Base-by-base conservation (phyloP, 192 early-diverging fungal genomes). In the Coemansia sp. region DNA sequence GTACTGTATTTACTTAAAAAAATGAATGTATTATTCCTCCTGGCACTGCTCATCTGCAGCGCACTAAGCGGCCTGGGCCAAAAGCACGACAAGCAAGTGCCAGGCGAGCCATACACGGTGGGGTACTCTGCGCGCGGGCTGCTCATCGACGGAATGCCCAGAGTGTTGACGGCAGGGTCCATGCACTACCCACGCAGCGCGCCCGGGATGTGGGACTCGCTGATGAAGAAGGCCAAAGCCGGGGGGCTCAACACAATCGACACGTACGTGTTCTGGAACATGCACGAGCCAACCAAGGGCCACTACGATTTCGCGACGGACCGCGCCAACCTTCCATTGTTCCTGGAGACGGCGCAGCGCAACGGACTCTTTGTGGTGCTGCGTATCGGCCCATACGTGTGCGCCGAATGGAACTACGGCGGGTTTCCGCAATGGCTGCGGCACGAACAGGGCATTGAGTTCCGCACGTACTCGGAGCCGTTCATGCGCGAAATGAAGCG, bases 211-310 rank as follows among this genome's bases (percentile, higher is more conserved):
- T 89, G 88, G 87, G 85, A 84, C 41, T 65, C 68, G 41, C 64
- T 88, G 20, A 74, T 89, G 71, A 66, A 75, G 26, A 75, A 78
- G 60, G 81, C 78, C 58, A 87, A 87, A 56, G 23, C 8, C 21
- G 76, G 73, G 34, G 87, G 87, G 18, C 71, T 88, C 59, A 87
- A 88, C 67, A 80, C 81, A 45, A 85, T 90, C 69, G 87, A 88
- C 60, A 88, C 87, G 6, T 87, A 88, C 46, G 89, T 90, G 26
- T 88, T 88, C 63, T 90, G 89, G 89, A 88, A 88, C 75, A 73
- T 87, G 36, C 87, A 90, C 61, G 89, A 90, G 68, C 62, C 68
- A 18, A 63, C 18, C 21, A 75, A 84, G 63, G 85, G 87, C 49
- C 18, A 65, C 4, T 87, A 83, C 58, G 87, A 89, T 63, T 89